phyloP scores from a whole-genome alignment of 2,329 filamentous ascomycete genomes.

The Aschersonia sp. region DNA sequence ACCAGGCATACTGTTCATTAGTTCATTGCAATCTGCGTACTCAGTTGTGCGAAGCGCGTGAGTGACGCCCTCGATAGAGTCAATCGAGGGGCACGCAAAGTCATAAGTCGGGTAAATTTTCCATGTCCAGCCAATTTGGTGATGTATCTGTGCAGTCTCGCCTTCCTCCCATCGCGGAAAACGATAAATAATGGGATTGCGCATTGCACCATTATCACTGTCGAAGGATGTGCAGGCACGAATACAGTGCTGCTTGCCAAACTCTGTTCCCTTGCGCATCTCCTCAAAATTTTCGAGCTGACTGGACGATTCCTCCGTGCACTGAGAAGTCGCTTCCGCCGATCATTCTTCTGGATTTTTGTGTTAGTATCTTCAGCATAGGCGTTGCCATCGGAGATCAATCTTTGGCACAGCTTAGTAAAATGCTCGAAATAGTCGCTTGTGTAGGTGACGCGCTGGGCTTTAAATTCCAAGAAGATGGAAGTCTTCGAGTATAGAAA shows the following conservation, averaged over 20 bases:
- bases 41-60: constrained; percentile 74
- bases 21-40: constrained; percentile 74
- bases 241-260: constrained; percentile 77
- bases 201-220: constrained; percentile 85
- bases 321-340: constrained; percentile 50
- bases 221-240: constrained; percentile 85
- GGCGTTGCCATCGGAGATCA: constrained; percentile 69
- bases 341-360: constrained; percentile 66
- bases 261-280: constrained; percentile 75
- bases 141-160: constrained; percentile 51
- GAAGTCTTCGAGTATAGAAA: constrained; percentile 76
- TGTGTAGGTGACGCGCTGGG: constrained; percentile 68
- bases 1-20: constrained; percentile 78
- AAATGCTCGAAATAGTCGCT: constrained; percentile 73
- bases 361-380: constrained; percentile 82
- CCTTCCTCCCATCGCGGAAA: constrained; percentile 26
- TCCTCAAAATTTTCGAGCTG: constrained; percentile 76
- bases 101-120: constrained; percentile 83
- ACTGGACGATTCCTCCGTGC: constrained; percentile 61
- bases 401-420: constrained; percentile 51
- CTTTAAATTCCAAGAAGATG: constrained; percentile 67
- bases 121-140: constrained; percentile 65
- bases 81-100: constrained; percentile 69
- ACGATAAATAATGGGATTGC: constrained; percentile 93
- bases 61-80: constrained; percentile 67